These are phyloP conservation scores for Talaromyces sp. DNA, from an alignment of 2,329 filamentous ascomycete genomes.

Conservation along the genomic window DNA sequence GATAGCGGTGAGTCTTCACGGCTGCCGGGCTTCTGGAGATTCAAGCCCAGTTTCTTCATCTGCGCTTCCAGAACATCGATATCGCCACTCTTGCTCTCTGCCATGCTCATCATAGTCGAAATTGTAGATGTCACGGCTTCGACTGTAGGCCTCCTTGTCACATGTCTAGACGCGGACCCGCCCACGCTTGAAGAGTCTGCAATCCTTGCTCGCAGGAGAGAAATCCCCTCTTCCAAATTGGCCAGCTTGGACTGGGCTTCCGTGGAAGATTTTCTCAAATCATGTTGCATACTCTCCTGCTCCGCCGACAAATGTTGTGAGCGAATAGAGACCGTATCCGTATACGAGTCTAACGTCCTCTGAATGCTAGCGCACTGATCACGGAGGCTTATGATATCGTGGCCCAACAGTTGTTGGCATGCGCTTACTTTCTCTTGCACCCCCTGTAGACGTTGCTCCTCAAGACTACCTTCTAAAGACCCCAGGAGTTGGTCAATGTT, in stretches of 20 bases:
- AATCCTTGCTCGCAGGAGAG: constrained; percentile 72
- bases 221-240: constrained; percentile 74
- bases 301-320: constrained; percentile 77
- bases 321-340: constrained; percentile 64
- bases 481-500: constrained; percentile 63
- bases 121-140: constrained; percentile 92
- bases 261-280: constrained; percentile 71
- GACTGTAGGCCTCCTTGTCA: constrained; percentile 68
- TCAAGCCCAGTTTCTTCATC: constrained; percentile 65
- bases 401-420: constrained; percentile 60
- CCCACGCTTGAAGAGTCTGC: constrained; percentile 51
- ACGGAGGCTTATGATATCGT: constrained; percentile 66
- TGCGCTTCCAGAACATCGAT: constrained; percentile 86
- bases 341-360: constrained; percentile 64
- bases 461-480: constrained; percentile 59
- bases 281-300: constrained; percentile 75
- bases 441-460: constrained; percentile 63
- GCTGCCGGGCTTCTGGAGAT: constrained; percentile 21
- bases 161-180: constrained; percentile 24
- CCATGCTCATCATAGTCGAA: constrained; percentile 84
- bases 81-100: constrained; percentile 84
- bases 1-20: constrained; percentile 35
- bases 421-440: constrained; percentile 64
- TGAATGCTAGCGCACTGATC: constrained; percentile 73
- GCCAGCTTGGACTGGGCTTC: constrained; percentile 68